Conservation (phyloP, 345 rosid species). For the Camelina neglecta region DNA sequence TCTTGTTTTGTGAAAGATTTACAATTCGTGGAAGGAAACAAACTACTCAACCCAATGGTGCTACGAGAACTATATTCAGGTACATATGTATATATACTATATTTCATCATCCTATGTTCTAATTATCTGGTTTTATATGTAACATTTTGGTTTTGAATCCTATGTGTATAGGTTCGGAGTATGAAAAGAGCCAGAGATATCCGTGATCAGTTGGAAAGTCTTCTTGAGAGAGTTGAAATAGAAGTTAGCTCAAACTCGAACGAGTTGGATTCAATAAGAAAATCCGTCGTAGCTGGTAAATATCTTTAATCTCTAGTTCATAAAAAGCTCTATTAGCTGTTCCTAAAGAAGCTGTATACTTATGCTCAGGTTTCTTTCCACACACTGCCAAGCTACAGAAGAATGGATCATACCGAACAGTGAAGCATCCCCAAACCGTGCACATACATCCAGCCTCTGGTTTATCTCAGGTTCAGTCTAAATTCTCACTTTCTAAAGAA, state of each 20-base stretch:
- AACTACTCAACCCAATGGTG: conserved; percentile 93
- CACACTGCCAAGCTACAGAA: conserved; percentile 75
- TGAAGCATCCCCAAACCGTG: conserved; percentile 83
- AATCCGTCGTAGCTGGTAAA: conserved; percentile 74
- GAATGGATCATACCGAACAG: conserved; percentile 79
- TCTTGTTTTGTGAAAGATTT: conserved; percentile 56
- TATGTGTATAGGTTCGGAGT: conserved; percentile 70
- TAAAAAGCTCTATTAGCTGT: neutral
- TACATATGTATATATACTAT: conserved; percentile 6
- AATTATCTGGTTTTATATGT: neutral
- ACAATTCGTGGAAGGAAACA: conserved; percentile 84
- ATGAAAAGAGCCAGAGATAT: conserved; percentile 93
- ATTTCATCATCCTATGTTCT: neutral
- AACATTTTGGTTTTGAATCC: conserved; percentile 9
- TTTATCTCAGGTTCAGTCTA: conserved; percentile 64
- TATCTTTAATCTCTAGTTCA: neutral
- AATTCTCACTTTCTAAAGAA: neutral
- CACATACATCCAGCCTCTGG: conserved; percentile 86
- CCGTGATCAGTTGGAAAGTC: conserved; percentile 83
- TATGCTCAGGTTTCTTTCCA: conserved; percentile 70
- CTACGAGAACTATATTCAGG: conserved; percentile 92
- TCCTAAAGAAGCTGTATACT: conserved; percentile 15
- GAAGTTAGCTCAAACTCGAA: conserved; percentile 56
- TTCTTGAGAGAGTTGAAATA: conserved; percentile 84
- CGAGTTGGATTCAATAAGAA: conserved; percentile 67